Evolutionary conservation across 768 basidiomycete genomes (phyloP), one percentile per base, ranked within the genome.

Genomic region (Trametes cingulata): DNA sequence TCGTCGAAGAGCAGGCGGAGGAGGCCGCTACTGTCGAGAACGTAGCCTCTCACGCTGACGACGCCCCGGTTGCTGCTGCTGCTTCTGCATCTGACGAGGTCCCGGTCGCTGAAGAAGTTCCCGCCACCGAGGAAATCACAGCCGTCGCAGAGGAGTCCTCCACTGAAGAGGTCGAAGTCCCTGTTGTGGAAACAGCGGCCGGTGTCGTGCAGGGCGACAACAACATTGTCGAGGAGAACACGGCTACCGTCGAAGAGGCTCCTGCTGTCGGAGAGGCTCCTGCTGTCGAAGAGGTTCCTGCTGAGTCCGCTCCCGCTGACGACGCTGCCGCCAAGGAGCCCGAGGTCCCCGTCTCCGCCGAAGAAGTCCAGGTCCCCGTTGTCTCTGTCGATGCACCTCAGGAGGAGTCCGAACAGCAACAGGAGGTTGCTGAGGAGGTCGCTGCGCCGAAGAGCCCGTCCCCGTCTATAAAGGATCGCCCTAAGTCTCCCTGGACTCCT

Each of bases 401-500:
- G 25, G 54, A 60, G 39, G 65, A 60, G 19, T 45, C 58, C 24
- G 55, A 41, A 24, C 27, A 43, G 17, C 24, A 40, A 15, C 47
- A 37, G 29, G 47, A 45, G 27, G 29, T 35, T 12, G 33, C 22
- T 4, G 58, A 64, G 36, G 62, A 58, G 20, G n/a, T 24, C 36
- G 48, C 40, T 50, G 33, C 25, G 3, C 43, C 61, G 12, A 40
- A 29, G 10, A 62, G 61, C 52, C 60, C 60, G 13, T 56, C 55
- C 6, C 55, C 60, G 20, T 62, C 60, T 25, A 13, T 41, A 27
- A 33, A 57, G 39, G 80, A 80, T 49, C 72, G 77, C 37, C 79
- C 80, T 20, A 80, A 80, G 62, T 81, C 80, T 15, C 80, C 81
- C 27, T 83, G 78, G 79, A 78, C 76, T 14, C 77, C 81, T 7